Percentiles rank a stretch among this genome's conserved stretches.
Conservation (phyloP, 2,329 filamentous ascomycete genomes). For the Ceratocystis ficicola region DNA sequence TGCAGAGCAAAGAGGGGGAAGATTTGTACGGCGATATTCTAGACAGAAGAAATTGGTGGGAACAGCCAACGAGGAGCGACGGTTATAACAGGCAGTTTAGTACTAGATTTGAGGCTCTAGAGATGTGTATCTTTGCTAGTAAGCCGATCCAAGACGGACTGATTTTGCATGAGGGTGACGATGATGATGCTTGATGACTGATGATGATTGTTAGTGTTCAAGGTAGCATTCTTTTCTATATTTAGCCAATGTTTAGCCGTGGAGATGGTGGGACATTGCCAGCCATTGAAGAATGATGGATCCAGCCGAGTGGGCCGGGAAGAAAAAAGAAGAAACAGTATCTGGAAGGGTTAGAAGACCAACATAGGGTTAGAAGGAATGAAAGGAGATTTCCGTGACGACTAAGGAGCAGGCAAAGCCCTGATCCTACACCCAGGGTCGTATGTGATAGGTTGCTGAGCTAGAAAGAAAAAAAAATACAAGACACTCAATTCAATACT, state of each 20-base stretch:
- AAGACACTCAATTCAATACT: slow-evolving; percentile 8
- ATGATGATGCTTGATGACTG: neutral
- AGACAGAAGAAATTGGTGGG: too few relatives aligned
- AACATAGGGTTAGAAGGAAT: too few relatives aligned
- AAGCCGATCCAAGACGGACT: too few relatives aligned
- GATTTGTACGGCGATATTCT: neutral
- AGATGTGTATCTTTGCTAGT: neutral
- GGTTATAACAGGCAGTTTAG: neutral
- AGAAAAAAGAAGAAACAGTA: neutral
- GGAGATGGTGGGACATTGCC: neutral
- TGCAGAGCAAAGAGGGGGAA: neutral
- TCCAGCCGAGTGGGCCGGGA: neutral
- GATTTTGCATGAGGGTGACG: neutral
- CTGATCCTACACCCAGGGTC: too few relatives aligned
- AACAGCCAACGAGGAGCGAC: neutral
- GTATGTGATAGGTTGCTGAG: neutral
- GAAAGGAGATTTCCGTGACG: too few relatives aligned
- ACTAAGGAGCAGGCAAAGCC: too few relatives aligned
- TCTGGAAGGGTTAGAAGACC: too few relatives aligned
- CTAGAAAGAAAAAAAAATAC: neutral
- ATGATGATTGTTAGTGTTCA: neutral
- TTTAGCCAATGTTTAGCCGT: neutral
- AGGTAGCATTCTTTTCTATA: neutral
- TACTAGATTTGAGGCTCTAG: neutral
- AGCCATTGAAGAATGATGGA: neutral